Evolutionary conservation across 2,329 filamentous ascomycete genomes (phyloP).

Genomic region (Cercospora sojina): DNA sequence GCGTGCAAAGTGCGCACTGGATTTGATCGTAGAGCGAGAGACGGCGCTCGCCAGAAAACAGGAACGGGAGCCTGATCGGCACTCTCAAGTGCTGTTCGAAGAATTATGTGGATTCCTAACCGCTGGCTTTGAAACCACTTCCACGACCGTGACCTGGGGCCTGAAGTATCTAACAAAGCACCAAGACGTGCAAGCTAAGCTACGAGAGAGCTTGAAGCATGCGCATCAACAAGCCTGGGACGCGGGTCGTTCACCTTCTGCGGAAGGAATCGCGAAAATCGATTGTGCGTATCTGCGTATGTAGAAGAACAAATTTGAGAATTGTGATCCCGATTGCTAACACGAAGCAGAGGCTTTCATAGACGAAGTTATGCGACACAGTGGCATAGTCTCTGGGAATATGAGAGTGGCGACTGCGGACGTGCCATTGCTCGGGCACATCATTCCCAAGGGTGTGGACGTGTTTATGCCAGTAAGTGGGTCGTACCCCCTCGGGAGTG

Average conservation of each 20-base stretch:
- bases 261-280: background rate
- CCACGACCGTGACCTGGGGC: slow-evolving; percentile 43
- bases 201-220: background rate
- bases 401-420: slow-evolving; percentile 10
- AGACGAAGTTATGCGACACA: slow-evolving; percentile 5
- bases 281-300: slow-evolving; percentile 1
- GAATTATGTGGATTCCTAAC: slow-evolving; percentile 37
- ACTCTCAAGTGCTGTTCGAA: slow-evolving; percentile 25
- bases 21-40: slow-evolving; percentile 38
- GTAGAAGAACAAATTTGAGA: background rate
- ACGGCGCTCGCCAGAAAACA: slow-evolving; percentile 37
- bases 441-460: slow-evolving; percentile 12
- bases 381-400: background rate
- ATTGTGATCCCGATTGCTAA: background rate
- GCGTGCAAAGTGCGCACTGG: slow-evolving; percentile 35
- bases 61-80: slow-evolving; percentile 23
- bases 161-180: slow-evolving; percentile 42
- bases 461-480: slow-evolving; percentile 1
- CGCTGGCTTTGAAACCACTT: slow-evolving; percentile 47
- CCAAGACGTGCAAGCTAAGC: slow-evolving; percentile 47
- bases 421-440: background rate
- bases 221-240: background rate
- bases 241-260: background rate
- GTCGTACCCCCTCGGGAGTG: background rate
- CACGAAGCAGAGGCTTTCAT: slow-evolving; percentile 7